phyloP scores from a whole-genome alignment of 164 flowering plant species.

The Paratinospora sagittata region DNA sequence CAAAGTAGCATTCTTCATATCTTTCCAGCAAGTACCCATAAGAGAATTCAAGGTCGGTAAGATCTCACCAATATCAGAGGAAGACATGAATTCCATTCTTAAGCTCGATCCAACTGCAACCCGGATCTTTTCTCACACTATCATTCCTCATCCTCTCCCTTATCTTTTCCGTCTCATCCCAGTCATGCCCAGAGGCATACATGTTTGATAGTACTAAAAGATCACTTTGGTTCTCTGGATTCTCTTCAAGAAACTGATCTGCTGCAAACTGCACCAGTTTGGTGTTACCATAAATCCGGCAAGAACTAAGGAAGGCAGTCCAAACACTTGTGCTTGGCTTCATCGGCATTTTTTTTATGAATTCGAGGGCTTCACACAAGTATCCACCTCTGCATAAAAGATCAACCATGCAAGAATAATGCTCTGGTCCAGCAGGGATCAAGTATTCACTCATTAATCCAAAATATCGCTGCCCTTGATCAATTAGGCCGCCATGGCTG shows the following conservation, averaged over 20 bases:
- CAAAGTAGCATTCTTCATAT: constrained; percentile 5
- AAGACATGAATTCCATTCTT: too few relatives aligned
- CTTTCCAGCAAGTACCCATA: constrained; percentile 8
- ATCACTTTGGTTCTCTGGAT: constrained; percentile 4
- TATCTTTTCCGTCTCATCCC: constrained; percentile 14
- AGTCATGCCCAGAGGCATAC: constrained; percentile 9
- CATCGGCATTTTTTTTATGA: too few relatives aligned
- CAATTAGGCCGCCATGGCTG: constrained; percentile 23
- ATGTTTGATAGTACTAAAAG: constrained; percentile 15
- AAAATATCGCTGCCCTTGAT: constrained; percentile 15
- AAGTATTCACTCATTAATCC: constrained; percentile 11
- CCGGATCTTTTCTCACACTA: too few relatives aligned
- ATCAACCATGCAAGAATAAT: constrained; percentile 26
- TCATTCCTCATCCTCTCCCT: too few relatives aligned
- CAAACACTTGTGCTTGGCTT: too few relatives aligned
- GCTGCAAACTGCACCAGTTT: constrained; percentile 17
- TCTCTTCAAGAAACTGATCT: constrained; percentile 9
- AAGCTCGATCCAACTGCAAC: too few relatives aligned
- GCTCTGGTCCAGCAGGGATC: constrained; percentile 16
- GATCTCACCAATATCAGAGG: constrained; percentile 15
- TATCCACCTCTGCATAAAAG: constrained; percentile 21
- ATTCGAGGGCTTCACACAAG: too few relatives aligned
- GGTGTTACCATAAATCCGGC: constrained; percentile 12
- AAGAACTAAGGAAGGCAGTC: too few relatives aligned
- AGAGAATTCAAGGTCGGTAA: constrained; percentile 5